Evolutionary conservation across 2,329 filamentous ascomycete species (phyloP).

Genomic region (Orbilia brochopaga): DNA sequence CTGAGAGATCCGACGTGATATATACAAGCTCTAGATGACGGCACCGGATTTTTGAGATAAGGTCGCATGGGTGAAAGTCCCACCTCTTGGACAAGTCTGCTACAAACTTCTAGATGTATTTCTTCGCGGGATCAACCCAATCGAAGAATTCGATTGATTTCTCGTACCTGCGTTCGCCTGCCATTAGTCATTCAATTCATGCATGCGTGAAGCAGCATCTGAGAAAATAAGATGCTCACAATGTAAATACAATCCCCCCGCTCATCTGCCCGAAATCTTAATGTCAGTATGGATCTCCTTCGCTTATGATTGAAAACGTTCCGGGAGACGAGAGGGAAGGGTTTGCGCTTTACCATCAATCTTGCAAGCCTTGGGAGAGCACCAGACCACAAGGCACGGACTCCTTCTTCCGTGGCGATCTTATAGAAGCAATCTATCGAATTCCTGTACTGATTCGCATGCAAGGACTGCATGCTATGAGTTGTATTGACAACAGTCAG

Average conservation of each 20-base stretch:
- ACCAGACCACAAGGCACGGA: constrained; percentile 92
- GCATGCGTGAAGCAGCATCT: neutral
- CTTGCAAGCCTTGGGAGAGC: constrained; percentile 83
- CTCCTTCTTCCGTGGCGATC: constrained; percentile 86
- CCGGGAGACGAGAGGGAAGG: too few relatives aligned
- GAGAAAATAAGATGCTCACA: constrained; percentile 63
- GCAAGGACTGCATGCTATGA: constrained; percentile 87
- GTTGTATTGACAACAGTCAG: neutral
- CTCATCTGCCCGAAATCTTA: constrained; percentile 64
- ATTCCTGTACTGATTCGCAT: constrained; percentile 85
- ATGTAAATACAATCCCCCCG: constrained; percentile 96
- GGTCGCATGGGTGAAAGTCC: too few relatives aligned
- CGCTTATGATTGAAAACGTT: too few relatives aligned
- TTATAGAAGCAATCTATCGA: constrained; percentile 79
- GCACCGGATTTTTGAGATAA: too few relatives aligned
- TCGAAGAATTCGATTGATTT: constrained; percentile 92
- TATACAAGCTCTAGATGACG: too few relatives aligned
- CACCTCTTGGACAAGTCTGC: too few relatives aligned
- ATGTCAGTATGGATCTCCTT: constrained; percentile 6
- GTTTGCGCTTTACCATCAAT: constrained; percentile 67
- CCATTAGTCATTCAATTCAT: neutral
- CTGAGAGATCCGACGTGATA: too few relatives aligned
- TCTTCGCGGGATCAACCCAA: constrained; percentile 77
- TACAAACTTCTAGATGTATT: constrained; percentile 75
- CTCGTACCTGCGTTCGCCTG: constrained; percentile 68